Evolutionary conservation across 2,329 filamentous ascomycete genomes (phyloP), one percentile per base, ranked within the genome.

Genomic region (Septoria linicola): DNA sequence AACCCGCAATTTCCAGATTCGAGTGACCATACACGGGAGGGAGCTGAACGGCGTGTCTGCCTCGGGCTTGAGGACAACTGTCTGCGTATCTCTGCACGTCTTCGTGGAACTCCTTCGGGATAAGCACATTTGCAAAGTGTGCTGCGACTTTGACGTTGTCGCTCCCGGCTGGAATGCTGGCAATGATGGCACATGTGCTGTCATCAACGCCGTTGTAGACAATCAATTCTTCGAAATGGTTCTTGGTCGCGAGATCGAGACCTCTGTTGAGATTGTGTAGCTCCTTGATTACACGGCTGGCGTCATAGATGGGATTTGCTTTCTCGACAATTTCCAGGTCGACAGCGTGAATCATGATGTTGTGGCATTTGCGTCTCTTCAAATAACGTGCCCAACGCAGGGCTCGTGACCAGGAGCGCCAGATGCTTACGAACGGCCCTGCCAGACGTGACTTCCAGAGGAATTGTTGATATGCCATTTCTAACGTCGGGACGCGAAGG

Each of bases 391-490:
- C 44, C 44, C 44, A 48, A 8, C 44, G 44, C 4, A 48, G 35
- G 23, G 44, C 44, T 34, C 44, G 44, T 4, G 44, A 27, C 44
- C 44, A 48, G 11, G 44, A 48, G 19, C 35, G 23, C 44, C 44
- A 48, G 16, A 48, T 27, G 36, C 44, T 48, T 19, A 48, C 44
- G 14, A 48, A 48, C 8, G 44, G 44, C 1, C 44, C 44, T n/a
- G 44, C 23, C 14, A 40, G 44, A 25, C 44, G 44, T 6, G 44
- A 48, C 16, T 48, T 48, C 44, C 44, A 48, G 35, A 48, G 44
- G 11, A 48, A 35, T 20, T 48, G 44, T n/a, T 48, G 44, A 40
- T 48, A 36, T 13, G 44, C 44, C 19, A 48, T 20, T 8, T 36
- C 36, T 1, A 48, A 19, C 7, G 44, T 40, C n/a, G 44, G 36